Evolutionary conservation across 163 green algal species (phyloP), one percentile per base, ranked within the genome.

Genomic region (Scenedesmus sp.): DNA sequence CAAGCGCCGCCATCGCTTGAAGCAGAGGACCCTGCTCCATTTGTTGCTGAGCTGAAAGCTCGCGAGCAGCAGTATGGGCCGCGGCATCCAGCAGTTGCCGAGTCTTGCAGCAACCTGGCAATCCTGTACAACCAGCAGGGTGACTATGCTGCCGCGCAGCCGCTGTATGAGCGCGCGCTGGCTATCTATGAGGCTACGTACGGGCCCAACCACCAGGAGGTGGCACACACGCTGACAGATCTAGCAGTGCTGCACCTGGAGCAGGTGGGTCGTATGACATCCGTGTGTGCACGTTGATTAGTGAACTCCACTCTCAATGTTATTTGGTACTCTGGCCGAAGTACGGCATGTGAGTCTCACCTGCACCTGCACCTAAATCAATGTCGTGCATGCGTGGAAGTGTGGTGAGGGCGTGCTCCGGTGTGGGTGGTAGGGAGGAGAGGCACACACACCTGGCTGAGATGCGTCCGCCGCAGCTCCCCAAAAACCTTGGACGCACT

Each of bases 161-260:
- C 96, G 33, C 95, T 99, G 92, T 98, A 98, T 86, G 95, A 98
- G 92, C 93, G 96, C 10, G 96, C 97, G 35, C 93, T 99, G 89
- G 84, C 68, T 2, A 97, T 98, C 42, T 99, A 95, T 92, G 97
- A 99, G 93, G 86, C 85, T 0, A 61, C 90, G 0, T 93, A 95
- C 61, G 97, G 97, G 15, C 90, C 95, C 0, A 91, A 97, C 35
- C 93, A 96, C 80, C 93, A 96, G 15, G 96, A 98, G 80, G 97
- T 98, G 51, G 97, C 97, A 33, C 96, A 98, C 92, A 97, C 96
- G 22, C 94, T 99, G 12, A 99, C 97, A 3, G 97, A 99, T 89
- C 95, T 99, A 59, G 97, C 97, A 24, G 97, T 99, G 68, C 95
- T 99, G 56, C 96, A 98, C 85, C 91, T 99, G 79, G 97, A 99